Percentiles rank a stretch among this genome's conserved stretches.
phyloP scores from a whole-genome alignment of 2,329 filamentous ascomycete species.

The Sclerotinia trifoliorum region DNA sequence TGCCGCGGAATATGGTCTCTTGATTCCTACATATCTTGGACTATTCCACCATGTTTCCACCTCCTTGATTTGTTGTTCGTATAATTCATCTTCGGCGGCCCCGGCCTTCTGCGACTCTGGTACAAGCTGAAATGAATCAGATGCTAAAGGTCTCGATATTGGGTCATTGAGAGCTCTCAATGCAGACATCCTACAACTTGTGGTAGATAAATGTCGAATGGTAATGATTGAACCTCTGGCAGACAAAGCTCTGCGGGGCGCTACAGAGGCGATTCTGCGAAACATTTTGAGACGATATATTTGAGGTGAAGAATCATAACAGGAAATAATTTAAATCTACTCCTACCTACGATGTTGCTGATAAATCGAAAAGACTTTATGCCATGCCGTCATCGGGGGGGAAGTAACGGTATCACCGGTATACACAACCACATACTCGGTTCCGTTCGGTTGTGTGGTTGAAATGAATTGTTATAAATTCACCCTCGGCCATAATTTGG shows the following conservation, averaged over 20 bases:
- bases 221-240: constrained; percentile 27
- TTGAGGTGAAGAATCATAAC: constrained; percentile 15
- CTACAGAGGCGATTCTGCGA: constrained; percentile 34
- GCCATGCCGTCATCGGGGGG: neutral
- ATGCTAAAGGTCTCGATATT: constrained; percentile 40
- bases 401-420: neutral
- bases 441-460: constrained; percentile 11
- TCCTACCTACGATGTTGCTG: constrained; percentile 4
- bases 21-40: constrained; percentile 83
- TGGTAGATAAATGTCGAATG: constrained; percentile 31
- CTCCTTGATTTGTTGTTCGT: constrained; percentile 77
- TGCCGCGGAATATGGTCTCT: constrained; percentile 82
- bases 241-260: constrained; percentile 33
- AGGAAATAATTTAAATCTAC: neutral
- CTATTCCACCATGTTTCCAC: constrained; percentile 90
- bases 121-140: constrained; percentile 83
- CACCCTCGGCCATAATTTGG: neutral
- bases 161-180: constrained; percentile 35
- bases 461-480: neutral
- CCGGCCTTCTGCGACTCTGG: constrained; percentile 75
- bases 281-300: constrained; percentile 33
- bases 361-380: neutral
- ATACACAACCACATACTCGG: neutral
- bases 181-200: constrained; percentile 32
- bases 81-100: constrained; percentile 78